Base-by-base conservation (phyloP, 306 rosid species). In the Cucurbita ficifolia region DNA sequence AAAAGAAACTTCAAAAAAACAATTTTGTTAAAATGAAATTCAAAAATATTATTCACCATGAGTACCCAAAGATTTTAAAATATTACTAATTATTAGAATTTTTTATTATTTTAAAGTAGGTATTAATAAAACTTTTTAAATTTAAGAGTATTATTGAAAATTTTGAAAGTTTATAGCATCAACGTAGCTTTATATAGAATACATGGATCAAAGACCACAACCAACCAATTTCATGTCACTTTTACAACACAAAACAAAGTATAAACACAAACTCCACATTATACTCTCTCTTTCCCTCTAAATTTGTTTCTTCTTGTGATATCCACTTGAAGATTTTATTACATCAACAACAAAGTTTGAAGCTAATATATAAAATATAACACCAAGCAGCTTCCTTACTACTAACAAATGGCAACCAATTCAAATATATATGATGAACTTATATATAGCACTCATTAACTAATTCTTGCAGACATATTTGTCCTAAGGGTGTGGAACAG, bases 281-380 rank as follows among this genome's bases (percentile, higher is more conserved):
- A 61, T 61, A 36, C 46, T 7, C 50, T 63, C 49, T 62, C 29
- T 33, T 17, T 59, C 18, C 39, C 51, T 46, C 35, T 48, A 7
- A 21, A 45, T 19, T 1, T 10, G 55, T 68, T 68, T 68, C 21
- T 68, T 45, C 54, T 42, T 5, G 19, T 61, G 68, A 61, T 67
- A 38, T 45, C 39, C 72, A 67, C 72, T 43, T 67, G 40, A 69
- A 48, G 73, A 46, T 43, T 48, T 69, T 69, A 69, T 69, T 69
- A 48, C 57, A 69, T 1, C 56, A 46, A 48, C 52, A 48, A 24
- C 73, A 24, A 69, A 16, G 53, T 24, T 45, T 45, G 51, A 43
- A 42, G 24, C 70, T 48, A 48, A 68, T 22, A 45, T 7, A 43
- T 12, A 67, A 5, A 67, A 14, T 24, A 48, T 48, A 1, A 69